Evolutionary conservation across 441 rosid species (phyloP).

Genomic region (Cnidoscolus chayamansa): DNA sequence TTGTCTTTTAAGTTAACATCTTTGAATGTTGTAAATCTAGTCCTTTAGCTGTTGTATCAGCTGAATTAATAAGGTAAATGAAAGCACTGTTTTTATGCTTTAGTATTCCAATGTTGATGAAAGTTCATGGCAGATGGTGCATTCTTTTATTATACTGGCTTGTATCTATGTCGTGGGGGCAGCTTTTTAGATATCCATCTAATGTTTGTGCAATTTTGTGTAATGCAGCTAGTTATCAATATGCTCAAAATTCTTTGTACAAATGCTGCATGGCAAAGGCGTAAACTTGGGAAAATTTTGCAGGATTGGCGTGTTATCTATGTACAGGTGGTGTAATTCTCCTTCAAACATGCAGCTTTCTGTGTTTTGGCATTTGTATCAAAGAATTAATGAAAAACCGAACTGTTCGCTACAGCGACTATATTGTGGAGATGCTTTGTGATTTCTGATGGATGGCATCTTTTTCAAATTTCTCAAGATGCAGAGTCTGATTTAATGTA

Average conservation of each 20-base stretch:
- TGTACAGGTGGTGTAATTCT: constrained; percentile 54
- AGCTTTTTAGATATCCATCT: constrained; percentile 22
- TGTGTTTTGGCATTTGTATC: neutral
- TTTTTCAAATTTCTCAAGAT: neutral
- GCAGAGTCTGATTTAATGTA: neutral
- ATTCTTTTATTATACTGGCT: neutral
- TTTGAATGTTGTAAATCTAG: neutral
- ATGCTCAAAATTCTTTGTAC: constrained; percentile 89
- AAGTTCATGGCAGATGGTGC: neutral
- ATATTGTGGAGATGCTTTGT: neutral
- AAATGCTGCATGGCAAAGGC: constrained; percentile 98
- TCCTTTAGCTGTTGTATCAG: neutral
- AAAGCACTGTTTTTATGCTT: neutral
- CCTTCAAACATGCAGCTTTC: neutral
- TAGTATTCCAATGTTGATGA: neutral
- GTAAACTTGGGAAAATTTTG: constrained; percentile 90
- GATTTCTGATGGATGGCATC: constrained; percentile 2
- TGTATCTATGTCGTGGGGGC: neutral
- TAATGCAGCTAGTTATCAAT: constrained; percentile 79
- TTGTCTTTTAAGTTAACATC: neutral
- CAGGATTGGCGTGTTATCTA: constrained; percentile 90
- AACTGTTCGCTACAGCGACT: neutral
- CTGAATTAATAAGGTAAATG: neutral
- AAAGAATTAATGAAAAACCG: neutral
- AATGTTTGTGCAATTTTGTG: constrained; percentile 24